Base-by-base conservation (phyloP, 345 rosid species). In the Melaleuca quinquenervia region DNA sequence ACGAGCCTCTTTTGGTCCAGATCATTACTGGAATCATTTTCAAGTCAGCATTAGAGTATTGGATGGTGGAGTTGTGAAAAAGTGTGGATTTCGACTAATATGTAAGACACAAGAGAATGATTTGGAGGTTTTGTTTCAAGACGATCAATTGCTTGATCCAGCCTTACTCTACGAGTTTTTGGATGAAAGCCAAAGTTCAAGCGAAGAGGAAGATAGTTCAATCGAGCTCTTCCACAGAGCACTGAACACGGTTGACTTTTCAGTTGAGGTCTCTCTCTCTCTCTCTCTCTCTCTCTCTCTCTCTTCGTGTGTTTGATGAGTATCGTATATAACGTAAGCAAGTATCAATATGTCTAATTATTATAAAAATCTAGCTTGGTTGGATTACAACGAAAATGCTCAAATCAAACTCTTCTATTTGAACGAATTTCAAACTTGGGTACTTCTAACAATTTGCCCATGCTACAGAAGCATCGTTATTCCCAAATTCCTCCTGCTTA, bases 401-500 rank as follows among this genome's bases (percentile, higher is more conserved):
- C n/a, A n/a, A n/a, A n/a, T n/a, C n/a, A n/a, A n/a, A n/a, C n/a
- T n/a, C n/a, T n/a, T n/a, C n/a, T n/a, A n/a, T n/a, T n/a, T n/a
- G n/a, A n/a, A n/a, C n/a, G n/a, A n/a, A n/a, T n/a, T n/a, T n/a
- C n/a, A n/a, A 27, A 62, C 20, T 62, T 62, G 41, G 10, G 13
- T 62, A 14, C 75, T 29, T 62, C 75, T 15, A 15, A 62, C 0
- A 62, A 29, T 29, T 62, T 15, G 15, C 44, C 10, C 75, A 29
- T 29, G 7, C 14, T 14, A 62, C 22, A 62, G 44, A 62, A 18
- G 22, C 22, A 62, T 62, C 22, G 75, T 11, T 62, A 62, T 29
- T 62, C 44, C 0, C 27, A 20, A 21, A 1, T 29, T 14, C 3
- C 3, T 3, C 1, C 8, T 58, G 0, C 0, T 1, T 13, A 1